Base-by-base conservation (phyloP, 805 yeast genomes). In the Torulaspora maleeae region DNA sequence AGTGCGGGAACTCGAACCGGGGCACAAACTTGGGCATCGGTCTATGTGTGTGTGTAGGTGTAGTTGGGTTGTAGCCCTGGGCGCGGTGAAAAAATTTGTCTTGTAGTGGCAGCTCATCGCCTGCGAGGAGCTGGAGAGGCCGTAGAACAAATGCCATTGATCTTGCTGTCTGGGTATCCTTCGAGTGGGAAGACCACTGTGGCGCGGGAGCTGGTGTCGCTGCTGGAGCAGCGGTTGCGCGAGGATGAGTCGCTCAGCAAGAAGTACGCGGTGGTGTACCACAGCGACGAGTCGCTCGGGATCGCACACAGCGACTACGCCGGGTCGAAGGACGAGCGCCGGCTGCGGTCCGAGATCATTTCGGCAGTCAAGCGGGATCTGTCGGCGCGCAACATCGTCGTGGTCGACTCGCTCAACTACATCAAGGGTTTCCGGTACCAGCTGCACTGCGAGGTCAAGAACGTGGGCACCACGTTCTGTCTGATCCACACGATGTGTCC, bases 371-470 rank as follows among this genome's bases (percentile, higher is more conserved):
- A 88, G 58, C 74, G 97, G 52, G 87, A 84, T 51, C 65, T 93
- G 3, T 73, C 85, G 1, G 74, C 82, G 32, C 70, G 75, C 25
- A 81, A 78, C 16, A 74, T 93, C 24, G 97, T 93, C 1, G 80
- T 93, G 13, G 72, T 93, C 43, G 99, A 93, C 63, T 78, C 93
- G 1, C 71, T 89, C 56, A 81, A 86, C 33, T 93, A 93, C 62
- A 93, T 93, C 57, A 93, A 93, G 61, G 99, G 99, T 0, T 89
- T 90, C 63, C 72, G 99, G 49, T 93, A 93, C 66, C 99, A 93
- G 66, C 71, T 93, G 43, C 89, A 80, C 63, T 90, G 97, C 65
- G 99, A 93, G 64, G 90, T 96, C 30, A 91, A 90, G 62, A 83
- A 88, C 1, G 71, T 81, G 22, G 74, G 80, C 13, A 89, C 97